Conservation (phyloP, 129 eudicot genomes). For the Helianthus tuberosus region DNA sequence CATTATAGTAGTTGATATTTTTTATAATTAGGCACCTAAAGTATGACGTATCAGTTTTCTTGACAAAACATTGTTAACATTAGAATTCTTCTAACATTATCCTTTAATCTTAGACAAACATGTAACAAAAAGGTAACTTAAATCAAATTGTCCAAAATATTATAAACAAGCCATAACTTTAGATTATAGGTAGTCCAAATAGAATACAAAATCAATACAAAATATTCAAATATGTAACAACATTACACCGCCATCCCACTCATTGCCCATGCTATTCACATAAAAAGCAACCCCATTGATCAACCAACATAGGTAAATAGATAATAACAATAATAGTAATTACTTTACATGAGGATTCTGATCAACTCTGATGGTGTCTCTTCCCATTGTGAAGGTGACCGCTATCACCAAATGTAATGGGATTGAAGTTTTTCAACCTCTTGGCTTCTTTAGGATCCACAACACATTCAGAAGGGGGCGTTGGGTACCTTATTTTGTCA, state of each 20-base stretch:
- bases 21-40: no score
- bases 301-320: background rate
- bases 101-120: no score
- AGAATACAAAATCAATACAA: no score
- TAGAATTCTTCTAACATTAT: no score
- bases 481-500: conserved; percentile 59
- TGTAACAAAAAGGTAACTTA: no score
- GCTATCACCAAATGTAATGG: conserved; percentile 63
- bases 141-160: no score
- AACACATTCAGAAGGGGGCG: conserved; percentile 70
- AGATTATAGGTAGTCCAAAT: no score
- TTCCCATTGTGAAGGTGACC: conserved; percentile 49
- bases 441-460: conserved; percentile 57
- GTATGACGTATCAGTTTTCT: no score
- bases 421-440: conserved; percentile 54
- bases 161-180: no score
- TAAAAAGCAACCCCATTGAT: conserved; percentile 1
- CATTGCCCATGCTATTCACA: conserved; percentile 37
- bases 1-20: no score
- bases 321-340: conserved; percentile 9
- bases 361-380: conserved; percentile 41
- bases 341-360: conserved; percentile 42
- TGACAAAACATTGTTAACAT: no score
- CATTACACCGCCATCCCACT: conserved; percentile 7
- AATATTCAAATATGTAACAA: background rate